A percentile compares a stretch with the other conserved stretches of the same genome.
These are phyloP conservation scores for Chlorella sp. DNA, from an alignment of 139 green algal genomes.

Conservation along the genomic window DNA sequence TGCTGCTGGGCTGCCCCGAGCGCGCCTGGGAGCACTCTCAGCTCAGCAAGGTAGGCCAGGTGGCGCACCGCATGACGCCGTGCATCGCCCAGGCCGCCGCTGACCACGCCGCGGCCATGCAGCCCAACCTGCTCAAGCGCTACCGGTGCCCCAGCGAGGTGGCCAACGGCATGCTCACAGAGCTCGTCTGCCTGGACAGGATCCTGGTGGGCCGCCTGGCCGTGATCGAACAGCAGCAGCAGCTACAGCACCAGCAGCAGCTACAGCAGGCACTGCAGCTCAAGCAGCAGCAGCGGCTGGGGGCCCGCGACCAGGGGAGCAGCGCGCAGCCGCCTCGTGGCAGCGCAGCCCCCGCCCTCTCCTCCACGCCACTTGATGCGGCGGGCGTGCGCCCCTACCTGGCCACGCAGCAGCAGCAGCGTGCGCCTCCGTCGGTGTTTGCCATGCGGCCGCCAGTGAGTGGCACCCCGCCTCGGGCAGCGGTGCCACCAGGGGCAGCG, in stretches of 20 bases:
- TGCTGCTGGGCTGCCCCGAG: background rate
- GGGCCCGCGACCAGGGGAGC: too few relatives aligned
- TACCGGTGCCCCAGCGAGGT: background rate
- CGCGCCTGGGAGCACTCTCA: background rate
- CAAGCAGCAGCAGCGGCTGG: too few relatives aligned
- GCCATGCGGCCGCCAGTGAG: too few relatives aligned
- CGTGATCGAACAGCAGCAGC: background rate
- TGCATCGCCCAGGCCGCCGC: background rate
- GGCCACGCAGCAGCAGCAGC: too few relatives aligned
- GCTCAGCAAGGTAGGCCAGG: background rate
- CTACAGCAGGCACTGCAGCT: background rate
- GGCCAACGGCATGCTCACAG: background rate
- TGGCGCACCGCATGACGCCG: background rate
- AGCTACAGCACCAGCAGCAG: background rate
- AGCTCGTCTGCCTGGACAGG: background rate
- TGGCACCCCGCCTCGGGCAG: too few relatives aligned
- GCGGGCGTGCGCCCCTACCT: too few relatives aligned
- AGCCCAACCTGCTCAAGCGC: background rate
- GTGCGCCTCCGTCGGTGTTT: too few relatives aligned
- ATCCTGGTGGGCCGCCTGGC: background rate
- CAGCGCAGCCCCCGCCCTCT: too few relatives aligned
- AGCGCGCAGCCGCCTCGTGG: too few relatives aligned
- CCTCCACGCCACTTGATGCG: too few relatives aligned
- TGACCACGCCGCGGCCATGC: background rate
- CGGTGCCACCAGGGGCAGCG: too few relatives aligned